Base-by-base conservation (phyloP, 495 filamentous ascomycete genomes). In the Bathelium albidoporum region DNA sequence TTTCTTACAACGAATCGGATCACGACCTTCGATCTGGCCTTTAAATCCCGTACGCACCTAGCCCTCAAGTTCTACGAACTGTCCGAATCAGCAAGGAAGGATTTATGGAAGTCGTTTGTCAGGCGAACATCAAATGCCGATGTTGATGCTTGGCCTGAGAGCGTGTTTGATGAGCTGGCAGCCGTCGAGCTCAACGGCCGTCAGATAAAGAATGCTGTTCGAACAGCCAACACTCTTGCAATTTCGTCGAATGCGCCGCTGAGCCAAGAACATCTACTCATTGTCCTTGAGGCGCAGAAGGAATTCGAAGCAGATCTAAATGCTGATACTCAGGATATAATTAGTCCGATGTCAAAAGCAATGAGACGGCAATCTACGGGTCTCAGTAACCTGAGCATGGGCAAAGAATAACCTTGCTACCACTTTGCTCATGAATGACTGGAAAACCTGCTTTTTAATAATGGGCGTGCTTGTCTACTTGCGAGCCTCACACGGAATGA, bases 1-100 rank as follows among this genome's bases (percentile, higher is more conserved):
- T 82, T 85, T 65, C 70, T 86, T 1, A 84, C 83, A 0, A 83
- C 81, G 0, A 86, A 85, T 66, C 72, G 82, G 5, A 77, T 86
- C 2, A 78, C 72, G 11, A 78, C 71, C 4, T 77, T 83, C 59
- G 79, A 82, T 64, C 73, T 80, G 55, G 77, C 77, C 9, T 78
- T 81, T 66, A 72, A 75, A 61, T 77, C 77, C 0, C 72, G 79
- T 4, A 78, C 79, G 32, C 79, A 83, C 62, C 68, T 82, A 2
- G 74, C 71, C 29, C 71, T 84, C 7, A 75, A 77, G 63, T 83
- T 80, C 65, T 75, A 77, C 5, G 65, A 65, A 1, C 70, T 81
- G 28, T 62, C 68, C 58, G 60, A 64, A 16, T 39, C 69, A 24
- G 66, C 73, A 16, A 77, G 73, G 0, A 49, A 68, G 2, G 62